These are phyloP conservation scores for Penicillium paradoxum DNA, from an alignment of 495 filamentous ascomycete genomes.

Conservation along the genomic window DNA sequence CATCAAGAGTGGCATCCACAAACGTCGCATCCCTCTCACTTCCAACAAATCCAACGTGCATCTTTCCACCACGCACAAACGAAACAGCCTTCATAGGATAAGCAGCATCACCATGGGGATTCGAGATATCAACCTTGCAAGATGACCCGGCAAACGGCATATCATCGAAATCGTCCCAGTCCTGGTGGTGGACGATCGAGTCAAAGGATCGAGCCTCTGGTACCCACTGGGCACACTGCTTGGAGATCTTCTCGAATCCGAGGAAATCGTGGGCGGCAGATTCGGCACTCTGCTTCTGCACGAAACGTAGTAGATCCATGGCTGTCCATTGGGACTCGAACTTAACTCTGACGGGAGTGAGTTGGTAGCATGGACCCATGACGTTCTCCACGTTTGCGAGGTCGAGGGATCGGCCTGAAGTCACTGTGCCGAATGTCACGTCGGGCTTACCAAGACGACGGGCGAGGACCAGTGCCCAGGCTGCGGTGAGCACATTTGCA, in stretches of 20 bases:
- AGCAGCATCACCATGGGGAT: constrained; percentile 35
- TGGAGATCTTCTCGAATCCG: constrained; percentile 27
- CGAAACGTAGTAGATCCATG: constrained; percentile 30
- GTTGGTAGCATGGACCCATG: constrained; percentile 41
- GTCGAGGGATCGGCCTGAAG: constrained; percentile 46
- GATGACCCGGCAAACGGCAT: constrained; percentile 35
- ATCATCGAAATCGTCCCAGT: constrained; percentile 36
- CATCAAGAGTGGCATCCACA: constrained; percentile 23
- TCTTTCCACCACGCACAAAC: constrained; percentile 24
- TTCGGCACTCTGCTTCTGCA: constrained; percentile 30
- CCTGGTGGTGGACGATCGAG: constrained; percentile 35
- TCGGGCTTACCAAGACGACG: constrained; percentile 44
- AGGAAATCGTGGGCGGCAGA: constrained; percentile 28
- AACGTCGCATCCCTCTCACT: constrained; percentile 25
- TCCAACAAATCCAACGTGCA: constrained; percentile 37
- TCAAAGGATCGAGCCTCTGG: constrained; percentile 17
- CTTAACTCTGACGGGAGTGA: constrained; percentile 30
- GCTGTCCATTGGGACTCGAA: constrained; percentile 33
- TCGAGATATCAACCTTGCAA: constrained; percentile 34
- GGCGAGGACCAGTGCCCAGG: constrained; percentile 58
- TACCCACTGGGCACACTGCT: constrained; percentile 24
- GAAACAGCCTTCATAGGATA: constrained; percentile 39
- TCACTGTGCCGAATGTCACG: constrained; percentile 58
- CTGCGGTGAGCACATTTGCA: constrained; percentile 53
- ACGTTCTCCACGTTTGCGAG: constrained; percentile 40